Evolutionary conservation across 2,329 filamentous ascomycete genomes (phyloP).

Genomic region (Alternaria burnsii): DNA sequence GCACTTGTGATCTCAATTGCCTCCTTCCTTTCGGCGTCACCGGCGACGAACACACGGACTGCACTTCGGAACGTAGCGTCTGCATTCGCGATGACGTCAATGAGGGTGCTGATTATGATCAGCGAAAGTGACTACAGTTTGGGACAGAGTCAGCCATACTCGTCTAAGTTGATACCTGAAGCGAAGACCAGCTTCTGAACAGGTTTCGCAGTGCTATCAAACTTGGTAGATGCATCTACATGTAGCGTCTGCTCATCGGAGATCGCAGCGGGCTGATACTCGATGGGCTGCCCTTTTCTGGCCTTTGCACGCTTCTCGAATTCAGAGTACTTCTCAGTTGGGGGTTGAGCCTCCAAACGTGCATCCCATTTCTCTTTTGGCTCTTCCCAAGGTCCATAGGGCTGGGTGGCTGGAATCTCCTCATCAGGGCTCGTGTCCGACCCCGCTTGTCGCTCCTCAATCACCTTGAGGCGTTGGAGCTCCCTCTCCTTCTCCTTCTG

Average conservation of each 20-base stretch:
- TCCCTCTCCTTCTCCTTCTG: conserved; percentile 8
- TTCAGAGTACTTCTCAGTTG: neutral
- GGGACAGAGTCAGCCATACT: neutral
- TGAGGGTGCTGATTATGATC: conserved; percentile 1
- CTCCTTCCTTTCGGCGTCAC: neutral
- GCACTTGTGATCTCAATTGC: conserved; percentile 6
- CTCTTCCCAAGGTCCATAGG: conserved; percentile 6
- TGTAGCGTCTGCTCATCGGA: conserved; percentile 4
- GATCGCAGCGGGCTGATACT: neutral
- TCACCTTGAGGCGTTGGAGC: conserved; percentile 7
- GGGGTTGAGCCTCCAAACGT: neutral
- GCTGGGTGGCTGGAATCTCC: neutral
- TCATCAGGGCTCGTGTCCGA: conserved; percentile 11
- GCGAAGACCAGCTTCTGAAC: conserved; percentile 5
- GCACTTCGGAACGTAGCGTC: conserved; percentile 5
- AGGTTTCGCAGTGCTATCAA: conserved; percentile 8
- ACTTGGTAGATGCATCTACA: conserved; percentile 9
- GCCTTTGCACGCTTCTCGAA: conserved; percentile 7
- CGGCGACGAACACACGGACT: conserved; percentile 4
- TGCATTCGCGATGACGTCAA: conserved; percentile 9
- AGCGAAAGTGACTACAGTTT: neutral
- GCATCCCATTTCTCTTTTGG: conserved; percentile 7
- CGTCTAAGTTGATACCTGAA: conserved; percentile 5
- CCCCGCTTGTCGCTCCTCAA: conserved; percentile 1
- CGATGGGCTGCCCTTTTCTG: conserved; percentile 3